Conservation (phyloP, 768 basidiomycete genomes). For the Lactifluus pinguis region DNA sequence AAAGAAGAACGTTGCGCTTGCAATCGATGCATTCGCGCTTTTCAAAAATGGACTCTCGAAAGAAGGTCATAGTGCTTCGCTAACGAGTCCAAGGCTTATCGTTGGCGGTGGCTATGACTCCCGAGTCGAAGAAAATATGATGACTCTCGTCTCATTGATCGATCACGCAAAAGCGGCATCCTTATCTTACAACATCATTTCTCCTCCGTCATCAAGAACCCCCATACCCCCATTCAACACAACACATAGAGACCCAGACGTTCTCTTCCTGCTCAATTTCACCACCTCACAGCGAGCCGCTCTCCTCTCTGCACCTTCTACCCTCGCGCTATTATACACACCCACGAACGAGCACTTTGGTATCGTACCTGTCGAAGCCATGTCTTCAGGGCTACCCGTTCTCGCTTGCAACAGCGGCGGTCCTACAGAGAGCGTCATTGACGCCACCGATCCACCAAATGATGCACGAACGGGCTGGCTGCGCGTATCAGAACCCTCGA, state of each 20-base stretch:
- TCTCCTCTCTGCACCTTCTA: conserved; percentile 58
- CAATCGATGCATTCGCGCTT: conserved; percentile 66
- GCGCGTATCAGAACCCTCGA: conserved; percentile 44
- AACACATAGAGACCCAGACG: conserved; percentile 39
- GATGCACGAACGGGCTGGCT: conserved; percentile 72
- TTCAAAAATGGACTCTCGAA: conserved; percentile 30
- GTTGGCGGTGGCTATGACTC: conserved; percentile 91
- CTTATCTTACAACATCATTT: conserved; percentile 51
- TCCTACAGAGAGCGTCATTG: conserved; percentile 80
- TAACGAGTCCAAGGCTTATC: conserved; percentile 53
- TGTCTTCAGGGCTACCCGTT: conserved; percentile 86
- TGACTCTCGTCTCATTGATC: conserved; percentile 55
- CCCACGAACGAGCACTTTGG: conserved; percentile 96
- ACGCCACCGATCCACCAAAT: conserved; percentile 22
- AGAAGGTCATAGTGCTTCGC: conserved; percentile 8
- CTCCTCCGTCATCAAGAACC: conserved; percentile 34
- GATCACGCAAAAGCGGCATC: conserved; percentile 43
- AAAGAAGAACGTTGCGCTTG: conserved; percentile 87
- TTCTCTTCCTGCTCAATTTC: conserved; percentile 91
- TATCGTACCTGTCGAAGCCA: conserved; percentile 91
- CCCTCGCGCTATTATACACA: conserved; percentile 80
- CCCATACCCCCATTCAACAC: conserved; percentile 35
- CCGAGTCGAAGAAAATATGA: conserved; percentile 74
- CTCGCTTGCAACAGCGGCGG: conserved; percentile 83
- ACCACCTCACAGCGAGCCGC: conserved; percentile 75